A percentile compares a stretch with the other conserved stretches of the same genome.
These are phyloP conservation scores for Pseudozyma flocculosa DNA, from an alignment of 1,284 basidiomycete genomes.

Conservation along the genomic window DNA sequence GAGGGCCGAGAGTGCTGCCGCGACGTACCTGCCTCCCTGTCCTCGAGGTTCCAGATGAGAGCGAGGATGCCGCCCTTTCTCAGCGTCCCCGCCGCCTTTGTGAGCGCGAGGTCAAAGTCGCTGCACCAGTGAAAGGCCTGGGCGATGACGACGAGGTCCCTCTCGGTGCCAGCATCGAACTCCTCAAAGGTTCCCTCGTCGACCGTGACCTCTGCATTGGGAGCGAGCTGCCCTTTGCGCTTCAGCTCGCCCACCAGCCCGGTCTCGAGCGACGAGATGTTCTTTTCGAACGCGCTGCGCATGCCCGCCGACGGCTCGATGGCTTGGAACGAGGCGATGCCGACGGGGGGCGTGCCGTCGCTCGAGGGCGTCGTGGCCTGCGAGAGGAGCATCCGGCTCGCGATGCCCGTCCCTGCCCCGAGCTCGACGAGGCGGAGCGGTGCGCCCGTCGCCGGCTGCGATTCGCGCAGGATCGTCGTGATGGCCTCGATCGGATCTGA, in stretches of 20 bases:
- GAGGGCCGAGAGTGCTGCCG: neutral
- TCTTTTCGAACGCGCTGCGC: slow-evolving; percentile 33
- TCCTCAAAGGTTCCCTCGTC: slow-evolving; percentile 46
- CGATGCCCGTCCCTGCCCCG: slow-evolving; percentile 52
- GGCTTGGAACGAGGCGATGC: slow-evolving; percentile 24
- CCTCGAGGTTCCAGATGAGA: slow-evolving; percentile 54
- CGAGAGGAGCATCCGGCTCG: slow-evolving; percentile 42
- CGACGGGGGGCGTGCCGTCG: slow-evolving; percentile 22
- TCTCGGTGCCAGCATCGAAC: slow-evolving; percentile 26
- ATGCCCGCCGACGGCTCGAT: slow-evolving; percentile 48
- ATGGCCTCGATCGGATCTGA: slow-evolving; percentile 37
- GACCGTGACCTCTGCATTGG: slow-evolving; percentile 17
- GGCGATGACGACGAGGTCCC: slow-evolving; percentile 47
- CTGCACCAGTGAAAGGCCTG: slow-evolving; percentile 55
- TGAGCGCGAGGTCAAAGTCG: slow-evolving; percentile 36
- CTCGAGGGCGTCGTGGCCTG: slow-evolving; percentile 15
- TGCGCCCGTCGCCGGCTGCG: slow-evolving; percentile 6
- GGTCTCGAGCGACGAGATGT: slow-evolving; percentile 15
- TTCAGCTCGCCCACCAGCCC: slow-evolving; percentile 22
- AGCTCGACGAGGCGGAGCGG: slow-evolving; percentile 49
- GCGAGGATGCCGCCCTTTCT: slow-evolving; percentile 41
- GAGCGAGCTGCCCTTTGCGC: slow-evolving; percentile 20
- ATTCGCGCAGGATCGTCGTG: slow-evolving; percentile 26
- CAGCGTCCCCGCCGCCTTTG: slow-evolving; percentile 29
- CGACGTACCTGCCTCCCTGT: slow-evolving; percentile 35